These are phyloP conservation scores for Globisporangium yorkense DNA, from an alignment of 352 stramenopile species.

Conservation along the genomic window DNA sequence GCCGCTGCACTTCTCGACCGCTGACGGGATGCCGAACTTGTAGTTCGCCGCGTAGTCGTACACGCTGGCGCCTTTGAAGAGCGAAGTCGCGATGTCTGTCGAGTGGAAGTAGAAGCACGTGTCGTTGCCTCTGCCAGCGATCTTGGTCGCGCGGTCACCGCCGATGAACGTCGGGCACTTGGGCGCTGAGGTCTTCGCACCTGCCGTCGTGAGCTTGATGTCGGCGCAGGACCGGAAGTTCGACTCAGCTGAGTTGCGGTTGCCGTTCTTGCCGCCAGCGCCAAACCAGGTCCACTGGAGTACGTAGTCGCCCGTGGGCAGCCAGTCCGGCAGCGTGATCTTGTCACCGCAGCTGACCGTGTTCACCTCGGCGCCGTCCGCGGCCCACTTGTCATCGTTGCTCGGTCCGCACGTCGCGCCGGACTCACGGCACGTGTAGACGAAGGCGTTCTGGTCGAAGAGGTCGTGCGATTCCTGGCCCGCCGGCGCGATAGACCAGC, in stretches of 20 bases:
- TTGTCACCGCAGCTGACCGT: conserved; percentile 39
- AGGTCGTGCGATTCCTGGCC: conserved; percentile 11
- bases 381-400: conserved; percentile 1
- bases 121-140: conserved; percentile 18
- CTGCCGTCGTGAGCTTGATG: conserved; percentile 34
- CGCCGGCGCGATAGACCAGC: conserved; percentile 30
- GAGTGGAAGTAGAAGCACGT: conserved; percentile 60
- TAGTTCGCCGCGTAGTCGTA: conserved; percentile 28
- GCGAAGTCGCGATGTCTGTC: conserved; percentile 29
- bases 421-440: conserved; percentile 52
- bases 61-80: conserved; percentile 29
- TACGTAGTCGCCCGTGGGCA: conserved; percentile 42
- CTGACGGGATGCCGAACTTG: conserved; percentile 37
- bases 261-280: conserved; percentile 39
- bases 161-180: conserved; percentile 42
- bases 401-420: conserved; percentile 26
- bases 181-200: conserved; percentile 13
- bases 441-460: conserved; percentile 39
- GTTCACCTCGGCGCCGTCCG: conserved; percentile 24
- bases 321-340: conserved; percentile 41
- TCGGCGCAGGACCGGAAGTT: conserved; percentile 49
- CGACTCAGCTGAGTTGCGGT: conserved; percentile 32
- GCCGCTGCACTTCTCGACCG: conserved; percentile 32
- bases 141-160: conserved; percentile 40
- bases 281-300: conserved; percentile 53